A percentile compares a stretch with the other conserved stretches of the same genome.
phyloP scores from a whole-genome alignment of 441 rosid genomes.

The Eugenia klotzschiana region DNA sequence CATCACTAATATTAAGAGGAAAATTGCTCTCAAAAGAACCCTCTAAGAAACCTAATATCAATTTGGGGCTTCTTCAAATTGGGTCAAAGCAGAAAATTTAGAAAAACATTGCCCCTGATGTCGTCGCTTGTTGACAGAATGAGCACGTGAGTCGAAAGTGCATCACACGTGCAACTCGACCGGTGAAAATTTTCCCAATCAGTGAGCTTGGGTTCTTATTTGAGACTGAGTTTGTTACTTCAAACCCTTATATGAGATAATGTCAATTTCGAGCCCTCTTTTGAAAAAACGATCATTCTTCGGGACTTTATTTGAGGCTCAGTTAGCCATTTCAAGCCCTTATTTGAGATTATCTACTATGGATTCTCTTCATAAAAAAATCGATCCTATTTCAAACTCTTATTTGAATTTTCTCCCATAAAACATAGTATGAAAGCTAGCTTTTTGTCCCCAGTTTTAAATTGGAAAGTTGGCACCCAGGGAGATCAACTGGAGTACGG shows the following conservation, averaged over 20 bases:
- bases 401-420: not conserved
- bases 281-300: not conserved
- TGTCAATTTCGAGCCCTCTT: rapidly evolving
- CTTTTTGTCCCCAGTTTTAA: not conserved
- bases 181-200: not conserved
- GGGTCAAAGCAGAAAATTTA: not conserved
- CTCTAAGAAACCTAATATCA: not conserved
- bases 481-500: not conserved
- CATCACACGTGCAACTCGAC: not conserved
- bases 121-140: not conserved
- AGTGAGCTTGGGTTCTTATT: not conserved
- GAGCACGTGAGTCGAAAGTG: not conserved
- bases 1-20: not conserved
- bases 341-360: not conserved
- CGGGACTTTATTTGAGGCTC: not conserved
- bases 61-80: not conserved
- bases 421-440: not conserved
- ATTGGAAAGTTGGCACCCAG: not conserved
- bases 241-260: not conserved
- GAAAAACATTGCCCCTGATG: not conserved
- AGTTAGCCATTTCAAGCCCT: no score
- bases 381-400: not conserved
- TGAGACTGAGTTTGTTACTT: not conserved
- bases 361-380: not conserved
- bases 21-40: not conserved